phyloP scores from a whole-genome alignment of 371 early-diverging fungal genomes.

The Haplosporangium sp. region DNA sequence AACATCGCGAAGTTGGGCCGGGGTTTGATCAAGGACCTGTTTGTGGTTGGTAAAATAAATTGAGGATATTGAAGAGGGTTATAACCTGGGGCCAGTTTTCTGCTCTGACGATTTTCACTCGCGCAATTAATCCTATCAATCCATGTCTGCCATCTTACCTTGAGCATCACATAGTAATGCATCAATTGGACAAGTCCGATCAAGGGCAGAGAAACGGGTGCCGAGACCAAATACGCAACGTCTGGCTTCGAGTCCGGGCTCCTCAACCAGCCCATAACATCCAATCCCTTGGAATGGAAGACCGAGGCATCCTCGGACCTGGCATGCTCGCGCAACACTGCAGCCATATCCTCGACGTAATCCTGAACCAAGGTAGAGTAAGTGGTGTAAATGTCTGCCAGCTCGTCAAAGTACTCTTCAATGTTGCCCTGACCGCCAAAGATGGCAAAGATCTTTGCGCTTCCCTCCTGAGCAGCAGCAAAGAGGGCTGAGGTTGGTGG shows the following conservation, averaged over 20 bases:
- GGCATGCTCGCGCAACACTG: conserved; percentile 76
- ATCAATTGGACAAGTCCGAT: conserved; percentile 91
- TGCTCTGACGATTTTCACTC: not conserved
- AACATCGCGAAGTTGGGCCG: conserved; percentile 60
- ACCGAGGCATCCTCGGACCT: conserved; percentile 75
- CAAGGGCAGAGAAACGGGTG: conserved; percentile 89
- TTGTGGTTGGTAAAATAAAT: not conserved
- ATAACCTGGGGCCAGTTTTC: too few species aligned
- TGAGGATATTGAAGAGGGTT: too few species aligned
- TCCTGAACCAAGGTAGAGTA: conserved; percentile 85
- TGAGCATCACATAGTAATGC: conserved; percentile 85
- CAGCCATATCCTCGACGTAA: conserved; percentile 83
- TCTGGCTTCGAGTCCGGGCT: conserved; percentile 88
- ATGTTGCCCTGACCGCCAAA: conserved; percentile 98
- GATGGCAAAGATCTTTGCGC: conserved; percentile 83
- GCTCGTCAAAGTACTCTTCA: conserved; percentile 95
- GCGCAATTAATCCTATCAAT: conserved; percentile 5
- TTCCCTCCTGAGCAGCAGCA: conserved; percentile 72
- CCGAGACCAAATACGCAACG: conserved; percentile 83
- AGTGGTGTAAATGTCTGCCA: conserved; percentile 81
- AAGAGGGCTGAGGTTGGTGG: conserved; percentile 71
- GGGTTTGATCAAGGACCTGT: conserved; percentile 60
- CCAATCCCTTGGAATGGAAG: conserved; percentile 86
- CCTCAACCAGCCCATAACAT: conserved; percentile 90
- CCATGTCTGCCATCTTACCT: conserved; percentile 58